These are phyloP conservation scores for Lactarius psammicola DNA, from an alignment of 768 basidiomycete genomes.

Conservation along the genomic window DNA sequence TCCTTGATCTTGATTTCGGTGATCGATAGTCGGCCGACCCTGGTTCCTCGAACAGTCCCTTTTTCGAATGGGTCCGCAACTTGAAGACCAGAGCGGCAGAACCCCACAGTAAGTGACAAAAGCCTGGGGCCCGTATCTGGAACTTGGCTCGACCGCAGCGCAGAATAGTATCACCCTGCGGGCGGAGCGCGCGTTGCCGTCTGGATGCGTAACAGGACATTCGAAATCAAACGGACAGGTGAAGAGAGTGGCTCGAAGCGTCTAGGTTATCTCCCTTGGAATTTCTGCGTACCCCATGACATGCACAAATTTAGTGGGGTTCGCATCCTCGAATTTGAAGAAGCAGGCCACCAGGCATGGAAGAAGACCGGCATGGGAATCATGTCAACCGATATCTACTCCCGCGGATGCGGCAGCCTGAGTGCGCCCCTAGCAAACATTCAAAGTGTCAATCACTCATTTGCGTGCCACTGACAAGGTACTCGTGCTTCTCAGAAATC, in stretches of 20 bases:
- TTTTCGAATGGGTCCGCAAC: slow-evolving; percentile 5
- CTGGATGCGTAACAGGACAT: background rate
- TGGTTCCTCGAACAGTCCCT: slow-evolving; percentile 10
- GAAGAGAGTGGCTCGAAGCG: background rate
- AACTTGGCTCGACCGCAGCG: background rate
- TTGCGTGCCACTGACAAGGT: slow-evolving; percentile 1
- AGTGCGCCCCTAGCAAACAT: background rate
- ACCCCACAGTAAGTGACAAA: background rate
- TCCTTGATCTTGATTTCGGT: slow-evolving; percentile 12
- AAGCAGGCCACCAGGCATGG: slow-evolving; percentile 4
- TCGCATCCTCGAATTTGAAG: slow-evolving; percentile 2
- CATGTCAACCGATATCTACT: background rate
- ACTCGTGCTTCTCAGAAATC: slow-evolving; percentile 1
- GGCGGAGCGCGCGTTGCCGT: background rate
- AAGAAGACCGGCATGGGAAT: slow-evolving; percentile 8
- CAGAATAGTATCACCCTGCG: background rate
- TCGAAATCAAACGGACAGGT: background rate
- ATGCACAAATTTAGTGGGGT: slow-evolving; percentile 6
- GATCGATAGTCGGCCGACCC: slow-evolving; percentile 9
- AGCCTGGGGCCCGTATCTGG: background rate
- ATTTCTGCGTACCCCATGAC: slow-evolving; percentile 6
- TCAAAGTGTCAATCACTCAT: slow-evolving; percentile 17
- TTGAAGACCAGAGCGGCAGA: background rate
- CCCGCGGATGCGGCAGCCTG: background rate
- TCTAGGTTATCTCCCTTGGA: slow-evolving; percentile 1